Conservation (phyloP, 106 monocot species). For the Dendrobium officinale region DNA sequence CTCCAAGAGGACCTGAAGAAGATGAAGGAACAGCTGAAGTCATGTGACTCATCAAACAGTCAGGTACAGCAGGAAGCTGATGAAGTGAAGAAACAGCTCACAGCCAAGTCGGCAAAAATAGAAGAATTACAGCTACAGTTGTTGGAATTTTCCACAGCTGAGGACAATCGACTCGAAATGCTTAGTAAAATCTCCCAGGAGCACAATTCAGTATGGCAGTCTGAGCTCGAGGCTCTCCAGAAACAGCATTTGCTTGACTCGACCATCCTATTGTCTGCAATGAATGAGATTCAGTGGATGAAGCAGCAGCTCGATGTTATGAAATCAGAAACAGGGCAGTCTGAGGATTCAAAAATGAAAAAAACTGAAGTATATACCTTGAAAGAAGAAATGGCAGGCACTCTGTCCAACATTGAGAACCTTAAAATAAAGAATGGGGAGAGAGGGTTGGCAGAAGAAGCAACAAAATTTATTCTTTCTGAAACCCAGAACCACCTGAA, state of each 20-base stretch:
- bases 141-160: constrained; percentile 46
- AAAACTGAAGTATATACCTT: constrained; percentile 20
- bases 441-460: constrained; percentile 34
- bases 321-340: constrained; percentile 24
- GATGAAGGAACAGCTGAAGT: constrained; percentile 59
- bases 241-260: constrained; percentile 61
- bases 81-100: constrained; percentile 47
- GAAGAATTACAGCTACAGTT: constrained; percentile 52
- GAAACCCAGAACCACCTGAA: constrained; percentile 59
- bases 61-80: constrained; percentile 61
- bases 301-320: constrained; percentile 53
- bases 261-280: constrained; percentile 43
- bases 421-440: constrained; percentile 36
- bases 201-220: constrained; percentile 58
- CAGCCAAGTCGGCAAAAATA: constrained; percentile 25
- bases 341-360: constrained; percentile 21
- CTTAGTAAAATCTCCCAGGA: constrained; percentile 54
- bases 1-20: constrained; percentile 80
- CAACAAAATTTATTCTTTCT: constrained; percentile 28
- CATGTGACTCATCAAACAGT: constrained; percentile 42
- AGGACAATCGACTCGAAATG: constrained; percentile 49
- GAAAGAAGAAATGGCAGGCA: constrained; percentile 37
- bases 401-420: constrained; percentile 29
- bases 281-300: constrained; percentile 68
- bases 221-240: constrained; percentile 72